Conservation (phyloP, 768 basidiomycete species). For the Tylopilus rubrobrunneus region DNA sequence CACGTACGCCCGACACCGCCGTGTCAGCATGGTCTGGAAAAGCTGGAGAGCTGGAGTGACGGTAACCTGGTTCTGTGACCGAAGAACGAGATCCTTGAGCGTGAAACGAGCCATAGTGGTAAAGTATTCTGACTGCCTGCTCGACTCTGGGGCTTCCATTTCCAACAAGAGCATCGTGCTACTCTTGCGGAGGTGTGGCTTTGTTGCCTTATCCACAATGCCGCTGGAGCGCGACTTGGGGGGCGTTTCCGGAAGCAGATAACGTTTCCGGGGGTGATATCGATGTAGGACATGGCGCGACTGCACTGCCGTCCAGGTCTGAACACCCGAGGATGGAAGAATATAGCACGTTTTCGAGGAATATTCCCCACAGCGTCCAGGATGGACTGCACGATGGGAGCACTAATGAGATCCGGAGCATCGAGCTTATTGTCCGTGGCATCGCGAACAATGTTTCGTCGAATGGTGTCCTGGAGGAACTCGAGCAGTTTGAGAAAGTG, state of each 20-base stretch:
- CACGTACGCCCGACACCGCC: slow-evolving; percentile 61
- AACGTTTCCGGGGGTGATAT: too few relatives aligned
- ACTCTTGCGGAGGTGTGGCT: slow-evolving; percentile 65
- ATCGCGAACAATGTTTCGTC: slow-evolving; percentile 52
- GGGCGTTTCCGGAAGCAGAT: too few relatives aligned
- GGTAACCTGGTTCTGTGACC: slow-evolving; percentile 60
- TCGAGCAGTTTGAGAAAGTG: slow-evolving; percentile 89
- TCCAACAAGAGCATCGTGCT: slow-evolving; percentile 90
- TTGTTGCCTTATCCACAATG: slow-evolving; percentile 39
- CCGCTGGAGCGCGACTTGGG: slow-evolving; percentile 30
- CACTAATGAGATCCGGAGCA: slow-evolving; percentile 64
- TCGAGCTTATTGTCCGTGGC: slow-evolving; percentile 39
- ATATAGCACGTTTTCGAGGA: slow-evolving; percentile 90
- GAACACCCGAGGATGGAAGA: slow-evolving; percentile 93
- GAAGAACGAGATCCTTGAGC: slow-evolving; percentile 79
- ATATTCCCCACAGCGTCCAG: slow-evolving; percentile 80
- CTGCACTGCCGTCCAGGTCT: slow-evolving; percentile 88
- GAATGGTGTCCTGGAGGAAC: slow-evolving; percentile 86
- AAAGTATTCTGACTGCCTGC: slow-evolving; percentile 75
- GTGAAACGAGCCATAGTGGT: slow-evolving; percentile 87
- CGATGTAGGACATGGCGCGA: slow-evolving; percentile 96
- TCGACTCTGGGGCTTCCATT: slow-evolving; percentile 72
- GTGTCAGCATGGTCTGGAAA: slow-evolving; percentile 66
- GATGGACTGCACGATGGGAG: slow-evolving; percentile 79
- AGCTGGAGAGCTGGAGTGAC: slow-evolving; percentile 78